phyloP scores from a whole-genome alignment of 192 early-diverging fungal species.

The Paraglomus occultum region DNA sequence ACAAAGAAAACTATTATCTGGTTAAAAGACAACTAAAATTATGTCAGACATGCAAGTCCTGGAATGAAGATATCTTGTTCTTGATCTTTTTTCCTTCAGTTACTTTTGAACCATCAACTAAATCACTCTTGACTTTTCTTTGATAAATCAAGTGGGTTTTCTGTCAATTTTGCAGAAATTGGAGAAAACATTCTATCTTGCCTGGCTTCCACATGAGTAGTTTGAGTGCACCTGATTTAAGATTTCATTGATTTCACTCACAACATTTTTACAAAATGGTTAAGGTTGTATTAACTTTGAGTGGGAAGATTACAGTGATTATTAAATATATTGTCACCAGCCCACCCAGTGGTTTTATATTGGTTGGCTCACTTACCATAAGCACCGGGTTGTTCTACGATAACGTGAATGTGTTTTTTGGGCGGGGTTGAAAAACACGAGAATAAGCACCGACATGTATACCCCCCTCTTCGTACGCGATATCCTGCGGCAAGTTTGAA shows the following conservation, averaged over 20 bases:
- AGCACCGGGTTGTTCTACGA: too few relatives aligned
- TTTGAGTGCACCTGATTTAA: background rate
- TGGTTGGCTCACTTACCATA: too few relatives aligned
- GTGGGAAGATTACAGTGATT: background rate
- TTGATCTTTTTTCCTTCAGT: conserved; percentile 1
- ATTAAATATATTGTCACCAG: background rate
- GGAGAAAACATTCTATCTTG: conserved; percentile 6
- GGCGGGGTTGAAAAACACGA: too few relatives aligned
- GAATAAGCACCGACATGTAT: too few relatives aligned
- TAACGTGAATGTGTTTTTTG: too few relatives aligned
- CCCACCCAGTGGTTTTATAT: background rate
- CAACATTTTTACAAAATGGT: conserved; percentile 19
- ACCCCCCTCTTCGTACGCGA: too few relatives aligned
- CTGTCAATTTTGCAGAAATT: conserved; percentile 3
- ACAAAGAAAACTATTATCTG: too few relatives aligned
- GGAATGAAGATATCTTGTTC: too few relatives aligned
- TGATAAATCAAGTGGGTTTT: conserved; percentile 25
- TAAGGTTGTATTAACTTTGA: conserved; percentile 7
- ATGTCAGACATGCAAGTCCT: too few relatives aligned
- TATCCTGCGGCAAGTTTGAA: too few relatives aligned
- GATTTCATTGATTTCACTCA: conserved; percentile 5
- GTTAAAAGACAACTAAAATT: too few relatives aligned
- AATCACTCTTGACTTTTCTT: conserved; percentile 13
- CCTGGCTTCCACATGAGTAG: background rate
- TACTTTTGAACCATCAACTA: conserved; percentile 6